A percentile compares a stretch with the other conserved stretches of the same genome.
Conservation (phyloP, 2,329 filamentous ascomycete genomes). For the Exophiala oligosperma region DNA sequence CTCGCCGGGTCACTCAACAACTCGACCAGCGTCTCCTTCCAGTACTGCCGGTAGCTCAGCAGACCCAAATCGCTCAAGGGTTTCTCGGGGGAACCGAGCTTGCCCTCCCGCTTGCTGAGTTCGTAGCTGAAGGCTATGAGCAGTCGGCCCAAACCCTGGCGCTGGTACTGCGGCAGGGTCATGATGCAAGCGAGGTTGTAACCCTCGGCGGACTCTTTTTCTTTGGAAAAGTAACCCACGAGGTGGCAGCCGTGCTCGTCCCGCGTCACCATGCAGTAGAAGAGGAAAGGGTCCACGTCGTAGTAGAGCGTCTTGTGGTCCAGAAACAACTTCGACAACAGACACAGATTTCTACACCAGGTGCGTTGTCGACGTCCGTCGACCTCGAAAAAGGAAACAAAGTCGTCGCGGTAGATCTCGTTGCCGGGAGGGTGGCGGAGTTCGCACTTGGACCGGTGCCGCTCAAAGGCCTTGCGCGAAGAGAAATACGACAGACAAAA, state of each 20-base stretch:
- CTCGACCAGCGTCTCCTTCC: slow-evolving; percentile 93
- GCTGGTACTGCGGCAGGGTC: slow-evolving; percentile 92
- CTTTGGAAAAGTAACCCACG: slow-evolving; percentile 98
- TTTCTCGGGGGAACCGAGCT: slow-evolving; percentile 94
- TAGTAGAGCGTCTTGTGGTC: slow-evolving; percentile 92
- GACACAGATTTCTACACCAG: slow-evolving; percentile 97
- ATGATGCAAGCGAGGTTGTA: slow-evolving; percentile 99
- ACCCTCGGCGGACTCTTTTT: slow-evolving; percentile 93
- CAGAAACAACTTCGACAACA: slow-evolving; percentile 95
- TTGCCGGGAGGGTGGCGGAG: slow-evolving; percentile 93
- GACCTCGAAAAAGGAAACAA: slow-evolving; percentile 94
- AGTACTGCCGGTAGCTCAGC: slow-evolving; percentile 93
- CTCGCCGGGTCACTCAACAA: slow-evolving; percentile 73
- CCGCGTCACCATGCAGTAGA: slow-evolving; percentile 92
- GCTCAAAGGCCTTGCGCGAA: slow-evolving; percentile 74
- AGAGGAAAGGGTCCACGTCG: slow-evolving; percentile 81
- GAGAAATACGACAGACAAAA: slow-evolving; percentile 93
- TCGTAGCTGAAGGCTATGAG: slow-evolving; percentile 98
- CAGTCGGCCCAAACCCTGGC: slow-evolving; percentile 88
- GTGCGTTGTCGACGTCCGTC: slow-evolving; percentile 95
- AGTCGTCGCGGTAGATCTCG: slow-evolving; percentile 91
- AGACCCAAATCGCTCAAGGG: slow-evolving; percentile 91
- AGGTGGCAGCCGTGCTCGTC: slow-evolving; percentile 95
- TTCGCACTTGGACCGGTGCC: slow-evolving; percentile 87
- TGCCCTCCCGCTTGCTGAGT: slow-evolving; percentile 90